These are phyloP conservation scores for Erysiphe pulchra DNA, from an alignment of 2,329 filamentous ascomycete species.

Conservation along the genomic window DNA sequence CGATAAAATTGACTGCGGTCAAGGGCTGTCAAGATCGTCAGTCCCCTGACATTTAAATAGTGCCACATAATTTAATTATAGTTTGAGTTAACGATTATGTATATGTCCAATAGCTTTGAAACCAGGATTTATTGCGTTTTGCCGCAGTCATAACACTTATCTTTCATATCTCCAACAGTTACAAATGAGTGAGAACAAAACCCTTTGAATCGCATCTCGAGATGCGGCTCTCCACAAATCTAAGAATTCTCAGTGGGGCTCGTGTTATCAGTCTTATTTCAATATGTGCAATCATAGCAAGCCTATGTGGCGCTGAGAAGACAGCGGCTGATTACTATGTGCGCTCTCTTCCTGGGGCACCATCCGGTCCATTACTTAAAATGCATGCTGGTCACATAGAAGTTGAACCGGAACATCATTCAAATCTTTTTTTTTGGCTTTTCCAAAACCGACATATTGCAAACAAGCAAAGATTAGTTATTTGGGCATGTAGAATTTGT, in stretches of 20 bases:
- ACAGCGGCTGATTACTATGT: conserved; percentile 77
- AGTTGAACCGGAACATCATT: conserved; percentile 59
- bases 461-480: conserved; percentile 66
- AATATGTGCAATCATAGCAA: not conserved
- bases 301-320: conserved; percentile 19
- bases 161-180: not conserved
- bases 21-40: too few relatives aligned
- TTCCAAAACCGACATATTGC: conserved; percentile 90
- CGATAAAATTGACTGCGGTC: too few relatives aligned
- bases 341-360: conserved; percentile 58
- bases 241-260: not conserved
- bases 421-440: conserved; percentile 97
- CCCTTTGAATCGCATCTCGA: conserved; percentile 3
- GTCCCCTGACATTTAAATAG: too few relatives aligned
- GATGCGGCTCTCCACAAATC: conserved; percentile 5
- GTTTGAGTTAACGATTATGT: too few relatives aligned
- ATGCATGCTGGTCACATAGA: conserved; percentile 99
- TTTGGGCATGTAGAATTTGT: conserved; percentile 15
- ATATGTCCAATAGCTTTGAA: too few relatives aligned
- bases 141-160: too few relatives aligned
- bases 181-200: not conserved
- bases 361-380: conserved; percentile 54
- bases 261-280: not conserved
- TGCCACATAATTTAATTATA: too few relatives aligned
- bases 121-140: too few relatives aligned